Percentiles rank a stretch among this genome's conserved stretches.
These are phyloP conservation scores for Baeospora myosura DNA, from an alignment of 1,284 basidiomycete genomes.

Conservation along the genomic window DNA sequence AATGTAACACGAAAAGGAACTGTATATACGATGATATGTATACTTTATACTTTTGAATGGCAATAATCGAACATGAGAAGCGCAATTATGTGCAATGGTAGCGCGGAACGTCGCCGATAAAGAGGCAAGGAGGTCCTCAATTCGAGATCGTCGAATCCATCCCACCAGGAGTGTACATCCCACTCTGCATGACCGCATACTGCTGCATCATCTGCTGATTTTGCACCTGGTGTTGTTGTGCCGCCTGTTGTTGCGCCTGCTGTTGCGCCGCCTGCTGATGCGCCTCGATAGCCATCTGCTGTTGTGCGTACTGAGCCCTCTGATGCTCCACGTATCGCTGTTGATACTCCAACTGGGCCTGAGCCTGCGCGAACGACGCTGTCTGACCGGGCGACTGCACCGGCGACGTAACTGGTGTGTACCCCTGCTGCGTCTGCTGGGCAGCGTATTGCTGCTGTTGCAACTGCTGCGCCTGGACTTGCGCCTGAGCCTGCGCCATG, in stretches of 20 bases:
- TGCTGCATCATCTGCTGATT: constrained; percentile 29
- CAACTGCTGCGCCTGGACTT: constrained; percentile 2
- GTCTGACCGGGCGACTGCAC: constrained; percentile 6
- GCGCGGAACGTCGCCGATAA: neutral
- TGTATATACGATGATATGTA: neutral
- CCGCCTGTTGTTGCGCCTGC: constrained; percentile 10
- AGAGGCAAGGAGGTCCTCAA: neutral
- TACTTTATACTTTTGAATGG: neutral
- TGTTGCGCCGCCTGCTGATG: constrained; percentile 9
- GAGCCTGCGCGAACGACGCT: constrained; percentile 13
- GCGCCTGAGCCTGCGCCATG: neutral
- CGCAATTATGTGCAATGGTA: neutral
- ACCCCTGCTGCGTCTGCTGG: no score
- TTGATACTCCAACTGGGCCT: constrained; percentile 16
- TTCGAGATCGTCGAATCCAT: constrained; percentile 4
- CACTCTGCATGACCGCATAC: constrained; percentile 4
- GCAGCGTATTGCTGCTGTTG: constrained; percentile 6
- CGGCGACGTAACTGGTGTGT: constrained; percentile 1
- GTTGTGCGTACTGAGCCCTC: constrained; percentile 14
- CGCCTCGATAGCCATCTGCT: constrained; percentile 7
- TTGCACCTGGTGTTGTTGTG: constrained; percentile 20
- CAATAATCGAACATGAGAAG: neutral
- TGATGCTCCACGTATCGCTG: constrained; percentile 12
- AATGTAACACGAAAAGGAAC: neutral
- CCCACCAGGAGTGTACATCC: neutral